Evolutionary conservation across 371 early-diverging fungal genomes (phyloP), one percentile per base, ranked within the genome.

Genomic region (Actinomortierella wolfii): DNA sequence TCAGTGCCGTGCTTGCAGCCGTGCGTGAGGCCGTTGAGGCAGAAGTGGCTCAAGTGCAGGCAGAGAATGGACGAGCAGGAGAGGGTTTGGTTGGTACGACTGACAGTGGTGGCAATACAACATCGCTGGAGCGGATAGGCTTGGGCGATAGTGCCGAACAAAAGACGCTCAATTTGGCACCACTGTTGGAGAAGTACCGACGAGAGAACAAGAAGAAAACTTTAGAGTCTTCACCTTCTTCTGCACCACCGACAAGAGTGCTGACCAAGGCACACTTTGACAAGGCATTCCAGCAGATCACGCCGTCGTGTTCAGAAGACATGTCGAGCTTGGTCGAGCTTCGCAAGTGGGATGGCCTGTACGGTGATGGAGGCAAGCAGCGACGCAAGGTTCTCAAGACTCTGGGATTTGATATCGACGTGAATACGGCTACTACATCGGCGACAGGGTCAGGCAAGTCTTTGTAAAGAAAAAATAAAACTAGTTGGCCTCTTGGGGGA

Each of bases 341-440:
- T 59, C 80, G 91, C 48, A 94, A 95, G 80, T 95, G 96, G 96
- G 92, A 95, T 68, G 80, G 81, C 47, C 67, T 83, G 70, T 95
- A 88, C 76, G 97, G 97, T 20, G 94, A 94, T 68, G 92, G 91
- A 2, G 87, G 85, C 24, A 77, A 74, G 56, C 71, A 62, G 23
- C 59, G 71, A 24, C 67, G 61, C 45, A 77, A 67, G 54, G 61
- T 39, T 2, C 41, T 57, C 59, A 67, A 66, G 41, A 56, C 59
- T 20, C 49, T 70, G 21, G 61, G 67, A 1, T 63, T 67, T 43
- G 59, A 63, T 14, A 50, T 59, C 14, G 64, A 59, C 21, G 39
- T 20, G n/a, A 46, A 42, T 9, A 44, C 45, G 34, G n/a, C 44
- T 15, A 28, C 26, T n/a, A n/a, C n/a, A 39, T 15, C 39, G 17